Evolutionary conservation across 1,284 basidiomycete species (phyloP).

Genomic region (Albatrellus sp.): DNA sequence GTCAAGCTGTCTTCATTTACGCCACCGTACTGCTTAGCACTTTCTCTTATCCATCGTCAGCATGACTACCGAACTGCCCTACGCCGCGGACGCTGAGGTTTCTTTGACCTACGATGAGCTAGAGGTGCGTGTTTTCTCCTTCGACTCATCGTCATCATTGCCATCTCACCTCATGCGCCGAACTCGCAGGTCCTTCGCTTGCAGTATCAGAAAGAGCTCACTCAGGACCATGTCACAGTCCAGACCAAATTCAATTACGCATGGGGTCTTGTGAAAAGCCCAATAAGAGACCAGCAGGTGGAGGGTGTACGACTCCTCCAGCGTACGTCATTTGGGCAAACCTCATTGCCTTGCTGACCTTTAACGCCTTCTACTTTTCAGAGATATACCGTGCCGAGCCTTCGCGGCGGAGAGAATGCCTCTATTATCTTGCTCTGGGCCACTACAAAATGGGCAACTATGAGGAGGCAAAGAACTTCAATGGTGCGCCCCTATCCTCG

Average conservation of each 20-base stretch:
- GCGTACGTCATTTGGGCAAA: constrained; percentile 43
- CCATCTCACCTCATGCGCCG: constrained; percentile 3
- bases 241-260: constrained; percentile 99
- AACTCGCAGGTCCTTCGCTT: constrained; percentile 57
- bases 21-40: neutral
- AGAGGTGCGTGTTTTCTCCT: constrained; percentile 38
- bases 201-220: constrained; percentile 84
- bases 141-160: neutral
- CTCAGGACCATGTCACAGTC: constrained; percentile 77
- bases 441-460: constrained; percentile 97
- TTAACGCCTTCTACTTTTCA: constrained; percentile 19
- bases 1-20: too few species aligned
- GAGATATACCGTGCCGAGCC: constrained; percentile 92
- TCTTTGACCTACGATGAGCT: constrained; percentile 85
- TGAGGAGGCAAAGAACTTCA: constrained; percentile 87
- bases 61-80: constrained; percentile 82
- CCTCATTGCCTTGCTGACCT: constrained; percentile 1
- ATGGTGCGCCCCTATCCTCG: constrained; percentile 45
- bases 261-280: constrained; percentile 91
- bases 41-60: neutral
- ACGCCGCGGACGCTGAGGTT: constrained; percentile 89
- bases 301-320: constrained; percentile 88
- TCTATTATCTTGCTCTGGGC: constrained; percentile 94
- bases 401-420: constrained; percentile 81
- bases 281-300: constrained; percentile 70